These are phyloP conservation scores for Trichophyton verrucosum DNA, from an alignment of 2,329 filamentous ascomycete species.

Conservation along the genomic window DNA sequence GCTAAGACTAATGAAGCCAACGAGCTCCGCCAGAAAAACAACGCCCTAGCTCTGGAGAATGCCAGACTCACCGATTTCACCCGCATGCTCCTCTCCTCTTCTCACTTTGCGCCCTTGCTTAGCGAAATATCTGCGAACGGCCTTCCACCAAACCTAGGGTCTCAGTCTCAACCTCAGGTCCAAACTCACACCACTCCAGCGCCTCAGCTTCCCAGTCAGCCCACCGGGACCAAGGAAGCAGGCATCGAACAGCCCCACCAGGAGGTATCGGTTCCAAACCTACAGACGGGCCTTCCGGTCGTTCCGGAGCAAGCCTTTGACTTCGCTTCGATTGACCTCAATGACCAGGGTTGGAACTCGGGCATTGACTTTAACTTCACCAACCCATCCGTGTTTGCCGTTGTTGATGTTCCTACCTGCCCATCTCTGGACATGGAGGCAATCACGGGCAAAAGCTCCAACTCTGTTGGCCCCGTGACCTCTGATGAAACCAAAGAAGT, in stretches of 20 bases:
- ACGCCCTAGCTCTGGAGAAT: conserved; percentile 72
- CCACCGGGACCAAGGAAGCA: conserved; percentile 51
- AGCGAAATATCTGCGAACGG: conserved; percentile 55
- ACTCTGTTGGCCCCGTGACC: conserved; percentile 38
- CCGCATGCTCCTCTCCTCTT: conserved; percentile 67
- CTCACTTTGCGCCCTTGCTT: conserved; percentile 72
- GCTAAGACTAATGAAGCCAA: conserved; percentile 71
- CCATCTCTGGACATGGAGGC: conserved; percentile 48
- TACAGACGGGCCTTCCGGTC: conserved; percentile 62
- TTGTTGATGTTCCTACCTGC: conserved; percentile 56
- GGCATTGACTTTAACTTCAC: conserved; percentile 34
- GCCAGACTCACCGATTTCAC: conserved; percentile 63
- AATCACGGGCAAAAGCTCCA: conserved; percentile 59
- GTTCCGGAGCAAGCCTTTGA: conserved; percentile 69
- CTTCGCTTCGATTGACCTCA: conserved; percentile 56
- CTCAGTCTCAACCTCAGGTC: conserved; percentile 23
- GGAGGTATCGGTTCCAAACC: conserved; percentile 47
- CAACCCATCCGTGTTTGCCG: conserved; percentile 47
- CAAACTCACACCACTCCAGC: conserved; percentile 15
- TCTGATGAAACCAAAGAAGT: conserved; percentile 39
- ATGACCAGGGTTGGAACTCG: conserved; percentile 33
- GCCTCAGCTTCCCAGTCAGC: conserved; percentile 29
- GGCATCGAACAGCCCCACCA: conserved; percentile 47
- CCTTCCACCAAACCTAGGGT: conserved; percentile 26
- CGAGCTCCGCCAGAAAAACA: conserved; percentile 69